Evolutionary conservation across 768 basidiomycete species (phyloP), one percentile per base, ranked within the genome.

Genomic region (Pisolithus tinctorius): DNA sequence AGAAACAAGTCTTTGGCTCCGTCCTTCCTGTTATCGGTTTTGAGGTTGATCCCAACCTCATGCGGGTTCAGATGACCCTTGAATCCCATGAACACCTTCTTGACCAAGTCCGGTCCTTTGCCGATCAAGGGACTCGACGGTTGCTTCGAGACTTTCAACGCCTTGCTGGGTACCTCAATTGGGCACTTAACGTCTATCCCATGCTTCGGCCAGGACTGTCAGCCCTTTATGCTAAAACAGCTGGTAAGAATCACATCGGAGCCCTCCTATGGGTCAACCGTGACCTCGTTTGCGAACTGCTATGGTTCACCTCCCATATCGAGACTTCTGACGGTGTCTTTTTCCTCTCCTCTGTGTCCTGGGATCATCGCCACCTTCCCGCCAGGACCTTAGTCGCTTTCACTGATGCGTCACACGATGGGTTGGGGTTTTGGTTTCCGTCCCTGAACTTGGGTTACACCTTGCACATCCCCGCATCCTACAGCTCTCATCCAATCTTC

Each of bases 161-260:
- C 0, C 48, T 74, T 1, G 64, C 63, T 0, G 74, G 75, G 0
- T 69, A 63, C 55, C 37, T 70, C 11, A 76, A 74, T 49, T 77
- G 74, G 73, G 48, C 17, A 50, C 73, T 4, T 17, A 77, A 76
- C 46, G 67, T 68, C 3, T 73, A 59, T 43, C 74, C 74, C 0
- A 51, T 68, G 0, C 58, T 77, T 0, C 56, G 62, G 0, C 75
- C 74, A 0, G 61, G 55, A 0, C 58, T 78, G 0, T 66, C 50
- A 10, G 52, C 58, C 0, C 3, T 75, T 0, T 77, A 77, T 51
- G 48, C 54, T 0, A 74, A 75, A 48, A 70, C 69, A 0, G 25
- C 52, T 0, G 72, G 72, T 0, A 71, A 67, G 20, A 17, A n/a
- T n/a, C 47, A 0, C 6, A 25, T 0, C 34, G 13, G 0, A 3